These are phyloP conservation scores for Akanthomyces dipterigenus DNA, from an alignment of 2,329 filamentous ascomycete genomes.

Conservation along the genomic window DNA sequence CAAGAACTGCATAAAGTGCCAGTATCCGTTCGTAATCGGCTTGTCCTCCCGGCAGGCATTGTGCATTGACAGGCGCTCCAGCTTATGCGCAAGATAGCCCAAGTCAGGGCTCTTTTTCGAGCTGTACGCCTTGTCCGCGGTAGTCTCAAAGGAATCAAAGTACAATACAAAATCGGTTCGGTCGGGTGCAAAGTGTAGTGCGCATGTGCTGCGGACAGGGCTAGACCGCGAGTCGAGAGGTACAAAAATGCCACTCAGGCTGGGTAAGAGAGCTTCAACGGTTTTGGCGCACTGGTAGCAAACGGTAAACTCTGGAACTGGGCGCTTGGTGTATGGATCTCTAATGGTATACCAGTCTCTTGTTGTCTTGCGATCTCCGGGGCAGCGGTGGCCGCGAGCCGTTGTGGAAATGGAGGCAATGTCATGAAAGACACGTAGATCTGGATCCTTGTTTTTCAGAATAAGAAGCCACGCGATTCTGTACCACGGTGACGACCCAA, in stretches of 20 bases:
- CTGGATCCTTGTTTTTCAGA: constrained; percentile 58
- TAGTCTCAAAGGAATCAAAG: constrained; percentile 54
- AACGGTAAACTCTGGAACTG: constrained; percentile 64
- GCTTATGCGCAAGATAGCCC: constrained; percentile 54
- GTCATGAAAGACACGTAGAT: constrained; percentile 62
- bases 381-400: constrained; percentile 49
- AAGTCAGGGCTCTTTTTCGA: constrained; percentile 46
- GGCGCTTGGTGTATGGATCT: constrained; percentile 57
- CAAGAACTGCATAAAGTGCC: constrained; percentile 71
- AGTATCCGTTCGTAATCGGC: constrained; percentile 55
- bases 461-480: constrained; percentile 79
- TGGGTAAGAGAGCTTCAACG: constrained; percentile 67
- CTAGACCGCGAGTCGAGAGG: constrained; percentile 40
- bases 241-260: constrained; percentile 60
- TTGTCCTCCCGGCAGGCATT: constrained; percentile 61
- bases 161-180: constrained; percentile 51
- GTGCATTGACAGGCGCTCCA: constrained; percentile 50
- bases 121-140: constrained; percentile 44
- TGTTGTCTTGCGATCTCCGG: constrained; percentile 44
- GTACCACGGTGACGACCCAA: constrained; percentile 72
- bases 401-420: constrained; percentile 53
- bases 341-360: constrained; percentile 71
- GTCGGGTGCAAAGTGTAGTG: constrained; percentile 53
- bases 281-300: constrained; percentile 69
- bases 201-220: constrained; percentile 53